Evolutionary conservation across 2,329 filamentous ascomycete species (phyloP), one percentile per base, ranked within the genome.

Genomic region (Westerdykella ornata): DNA sequence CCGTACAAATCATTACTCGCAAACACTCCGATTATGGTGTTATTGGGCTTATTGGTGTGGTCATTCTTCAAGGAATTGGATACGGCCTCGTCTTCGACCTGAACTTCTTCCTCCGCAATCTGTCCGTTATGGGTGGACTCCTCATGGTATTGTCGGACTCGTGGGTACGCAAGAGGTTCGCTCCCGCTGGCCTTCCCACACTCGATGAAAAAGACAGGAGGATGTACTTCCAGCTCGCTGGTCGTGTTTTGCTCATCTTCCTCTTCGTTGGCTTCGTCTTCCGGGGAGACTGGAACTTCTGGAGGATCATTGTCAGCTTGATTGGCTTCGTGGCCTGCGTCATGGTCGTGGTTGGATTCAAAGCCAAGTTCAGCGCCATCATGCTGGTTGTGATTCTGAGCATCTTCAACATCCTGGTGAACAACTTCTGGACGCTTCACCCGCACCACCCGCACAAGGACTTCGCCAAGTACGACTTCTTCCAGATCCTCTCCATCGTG

Each of bases 371-470:
- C 76, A 96, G 89, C 68, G 92, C 92, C 32, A 89, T 92, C 40
- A 85, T 98, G 58, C 75, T 98, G 54, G 92, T 98, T 20, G 80
- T 98, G 45, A 88, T 98, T 59, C 75, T 98, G 61, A 96, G 89
- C 72, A 74, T 96, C 51, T 98, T 98, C 77, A 98, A 98, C 70
- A 70, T 98, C 35, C 69, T 97, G 51, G 92, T 97, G 59, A 98
- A 98, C 81, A 98, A 97, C 80, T 98, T 96, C 77, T 98, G 92
- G 92, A 97, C 89, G 85, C 87, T 98, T 54, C 90, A 97, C 74
- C 85, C 90, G 55, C 86, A 94, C 73, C 92, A 98, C 75, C 92
- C 92, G 37, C 90, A 97, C 78, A 97, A 97, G 80, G 92, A 98
- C 71, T 98, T 98, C 66, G 92, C 92, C 76, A 98, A 98, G 74